A percentile compares a stretch with the other conserved stretches of the same genome.
Evolutionary conservation across 805 yeast species (phyloP).

Genomic region (Candida manassasensis): DNA sequence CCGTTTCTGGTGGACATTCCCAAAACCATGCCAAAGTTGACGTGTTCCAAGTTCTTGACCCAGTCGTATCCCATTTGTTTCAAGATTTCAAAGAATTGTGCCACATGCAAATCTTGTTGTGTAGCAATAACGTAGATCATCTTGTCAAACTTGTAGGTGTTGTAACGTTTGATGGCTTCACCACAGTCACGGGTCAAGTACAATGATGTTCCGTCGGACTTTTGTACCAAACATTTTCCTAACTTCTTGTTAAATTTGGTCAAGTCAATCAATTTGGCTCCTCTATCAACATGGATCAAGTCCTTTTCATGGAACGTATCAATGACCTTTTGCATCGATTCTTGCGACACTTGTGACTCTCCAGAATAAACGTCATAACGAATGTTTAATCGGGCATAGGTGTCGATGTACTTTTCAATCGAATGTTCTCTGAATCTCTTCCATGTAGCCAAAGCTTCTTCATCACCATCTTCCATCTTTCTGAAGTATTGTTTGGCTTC

Average conservation of each 20-base stretch:
- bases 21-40: conserved; percentile 95
- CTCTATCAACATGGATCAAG: conserved; percentile 79
- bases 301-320: conserved; percentile 60
- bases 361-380: conserved; percentile 87
- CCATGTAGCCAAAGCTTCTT: conserved; percentile 74
- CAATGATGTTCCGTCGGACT: conserved; percentile 91
- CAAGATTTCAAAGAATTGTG: conserved; percentile 90
- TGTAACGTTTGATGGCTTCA: conserved; percentile 88
- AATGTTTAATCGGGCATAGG: conserved; percentile 91
- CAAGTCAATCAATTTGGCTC: conserved; percentile 85
- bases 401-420: conserved; percentile 76
- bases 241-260: conserved; percentile 81
- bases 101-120: conserved; percentile 92
- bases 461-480: conserved; percentile 91
- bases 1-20: conserved; percentile 99
- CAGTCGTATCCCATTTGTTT: conserved; percentile 87
- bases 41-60: conserved; percentile 76
- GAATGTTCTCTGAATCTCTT: conserved; percentile 84
- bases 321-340: conserved; percentile 62
- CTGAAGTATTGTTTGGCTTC: conserved; percentile 85
- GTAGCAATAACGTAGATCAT: conserved; percentile 94
- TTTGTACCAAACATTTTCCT: conserved; percentile 89
- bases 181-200: conserved; percentile 96
- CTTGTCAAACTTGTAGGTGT: conserved; percentile 82
- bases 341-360: conserved; percentile 86